phyloP scores from a whole-genome alignment of 129 eudicot species.

The Escallonia herrerae region DNA sequence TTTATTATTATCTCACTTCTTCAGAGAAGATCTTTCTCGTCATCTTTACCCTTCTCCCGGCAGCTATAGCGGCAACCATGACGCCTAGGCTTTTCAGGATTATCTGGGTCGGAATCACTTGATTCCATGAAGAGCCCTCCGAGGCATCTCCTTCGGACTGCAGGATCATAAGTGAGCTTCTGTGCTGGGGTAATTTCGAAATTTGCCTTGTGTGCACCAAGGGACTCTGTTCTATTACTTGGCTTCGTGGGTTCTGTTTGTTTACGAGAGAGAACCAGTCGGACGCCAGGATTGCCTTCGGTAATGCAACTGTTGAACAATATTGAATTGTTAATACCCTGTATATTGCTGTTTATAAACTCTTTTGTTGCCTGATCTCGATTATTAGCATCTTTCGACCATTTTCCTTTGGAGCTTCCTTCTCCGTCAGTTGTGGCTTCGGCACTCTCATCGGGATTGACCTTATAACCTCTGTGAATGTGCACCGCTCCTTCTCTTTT shows the following conservation, averaged over 20 bases:
- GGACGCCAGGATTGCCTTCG: conserved; percentile 71
- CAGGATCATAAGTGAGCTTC: conserved; percentile 46
- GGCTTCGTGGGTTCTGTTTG: conserved; percentile 18
- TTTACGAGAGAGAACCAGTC: conserved; percentile 21
- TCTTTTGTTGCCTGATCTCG: conserved; percentile 32
- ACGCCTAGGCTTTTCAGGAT: conserved; percentile 41
- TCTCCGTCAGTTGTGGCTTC: conserved; percentile 47
- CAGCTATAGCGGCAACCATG: conserved; percentile 71
- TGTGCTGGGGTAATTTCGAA: conserved; percentile 28
- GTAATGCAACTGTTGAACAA: conserved; percentile 45
- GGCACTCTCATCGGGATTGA: conserved; percentile 45
- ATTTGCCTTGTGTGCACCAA: conserved; percentile 39
- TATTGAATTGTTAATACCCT: conserved; percentile 75
- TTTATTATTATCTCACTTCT: not conserved
- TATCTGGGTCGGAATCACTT: conserved; percentile 50
- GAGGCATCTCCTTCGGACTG: conserved; percentile 55
- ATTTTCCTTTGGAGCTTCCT: conserved; percentile 23
- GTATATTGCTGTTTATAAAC: conserved; percentile 54
- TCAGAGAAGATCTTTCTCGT: conserved; percentile 37
- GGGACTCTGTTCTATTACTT: conserved; percentile 8
- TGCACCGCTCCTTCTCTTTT: conserved; percentile 35
- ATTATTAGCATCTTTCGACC: conserved; percentile 15
- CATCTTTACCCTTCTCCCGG: conserved; percentile 26
- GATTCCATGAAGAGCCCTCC: conserved; percentile 53
- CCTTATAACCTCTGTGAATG: conserved; percentile 47